Base-by-base conservation (phyloP, 1,284 basidiomycete genomes). In the Polyporus tsugae region DNA sequence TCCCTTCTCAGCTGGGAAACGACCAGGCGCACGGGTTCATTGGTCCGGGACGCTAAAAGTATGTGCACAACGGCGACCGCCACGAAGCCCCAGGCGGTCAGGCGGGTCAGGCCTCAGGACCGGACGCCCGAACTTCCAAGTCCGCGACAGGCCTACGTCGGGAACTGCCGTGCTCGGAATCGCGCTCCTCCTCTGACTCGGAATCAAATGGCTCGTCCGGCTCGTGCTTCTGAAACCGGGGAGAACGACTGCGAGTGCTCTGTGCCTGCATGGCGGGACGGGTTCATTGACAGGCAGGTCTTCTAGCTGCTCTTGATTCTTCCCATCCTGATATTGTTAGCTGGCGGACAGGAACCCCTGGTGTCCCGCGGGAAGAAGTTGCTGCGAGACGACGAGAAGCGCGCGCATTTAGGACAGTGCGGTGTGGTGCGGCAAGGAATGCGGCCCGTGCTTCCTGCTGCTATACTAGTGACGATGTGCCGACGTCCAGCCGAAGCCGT, bases 81-180 rank as follows among this genome's bases (percentile, higher is more conserved):
- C 35, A 38, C 55, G n/a, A n/a, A 35, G 55, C 9, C 35, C 17
- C 19, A 17, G n/a, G n/a, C n/a, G n/a, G n/a, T n/a, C n/a, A n/a
- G n/a, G n/a, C n/a, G n/a, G n/a, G n/a, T n/a, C n/a, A n/a, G n/a
- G n/a, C n/a, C n/a, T 38, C 55, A 58, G 19, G 55, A 38, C 55
- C 55, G 55, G 55, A 58, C 35, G 35, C 55, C 55, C 36, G 55
- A 58, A 22, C 55, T 58, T 58, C 29, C 17, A 38, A 38, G 55
- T 58, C 55, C 35, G 55, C 55, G 55, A 58, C 5, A 22, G 2
- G 19, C 2, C 55, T 19, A 10, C n/a, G 4, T 38, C 55, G 55
- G 17, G 7, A 19, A 36, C 35, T 38, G 55, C 55, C 35, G 55
- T 36, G 35, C n/a, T 19, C 55, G 46, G 46, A 52, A 22, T 25